Conservation (phyloP, 352 stramenopile species). For the Globisporangium perplexum region DNA sequence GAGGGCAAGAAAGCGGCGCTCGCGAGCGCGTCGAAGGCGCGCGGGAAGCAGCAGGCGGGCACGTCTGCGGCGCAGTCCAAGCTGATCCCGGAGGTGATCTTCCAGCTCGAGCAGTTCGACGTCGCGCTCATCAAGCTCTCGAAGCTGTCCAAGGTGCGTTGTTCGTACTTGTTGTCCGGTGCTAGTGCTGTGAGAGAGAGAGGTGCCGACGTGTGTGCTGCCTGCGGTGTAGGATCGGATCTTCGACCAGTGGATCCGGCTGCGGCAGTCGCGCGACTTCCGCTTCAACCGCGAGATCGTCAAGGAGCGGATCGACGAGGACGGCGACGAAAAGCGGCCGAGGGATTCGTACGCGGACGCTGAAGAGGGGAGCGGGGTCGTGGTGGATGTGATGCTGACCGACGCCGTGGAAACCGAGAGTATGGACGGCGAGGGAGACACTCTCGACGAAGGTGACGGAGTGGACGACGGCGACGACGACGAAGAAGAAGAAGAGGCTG, state of each 20-base stretch:
- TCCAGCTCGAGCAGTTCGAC: conserved; percentile 67
- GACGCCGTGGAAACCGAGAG: conserved; percentile 15
- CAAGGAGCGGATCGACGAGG: conserved; percentile 17
- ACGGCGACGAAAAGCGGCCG: conserved; percentile 14
- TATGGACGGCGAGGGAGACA: conserved; percentile 9
- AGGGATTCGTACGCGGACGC: conserved; percentile 7
- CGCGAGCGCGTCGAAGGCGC: conserved; percentile 8
- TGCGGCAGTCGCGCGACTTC: conserved; percentile 48
- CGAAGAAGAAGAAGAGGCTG: neutral
- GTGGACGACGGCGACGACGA: too few species aligned
- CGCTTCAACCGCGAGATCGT: conserved; percentile 38
- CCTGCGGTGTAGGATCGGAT: conserved; percentile 19
- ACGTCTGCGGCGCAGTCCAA: conserved; percentile 28
- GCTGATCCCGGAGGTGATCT: conserved; percentile 61
- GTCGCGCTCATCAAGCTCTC: conserved; percentile 58
- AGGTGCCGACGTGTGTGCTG: neutral
- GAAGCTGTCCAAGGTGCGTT: conserved; percentile 46
- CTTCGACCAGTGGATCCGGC: conserved; percentile 45
- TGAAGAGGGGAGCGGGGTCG: conserved; percentile 8
- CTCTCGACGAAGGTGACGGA: conserved; percentile 5
- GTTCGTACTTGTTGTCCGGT: neutral
- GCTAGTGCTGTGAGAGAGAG: neutral
- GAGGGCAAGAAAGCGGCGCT: conserved; percentile 22
- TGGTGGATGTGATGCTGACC: neutral
- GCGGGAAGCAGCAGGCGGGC: conserved; percentile 4